Evolutionary conservation across 139 green algal genomes (phyloP).

Genomic region (Diplosphaera chodatii): DNA sequence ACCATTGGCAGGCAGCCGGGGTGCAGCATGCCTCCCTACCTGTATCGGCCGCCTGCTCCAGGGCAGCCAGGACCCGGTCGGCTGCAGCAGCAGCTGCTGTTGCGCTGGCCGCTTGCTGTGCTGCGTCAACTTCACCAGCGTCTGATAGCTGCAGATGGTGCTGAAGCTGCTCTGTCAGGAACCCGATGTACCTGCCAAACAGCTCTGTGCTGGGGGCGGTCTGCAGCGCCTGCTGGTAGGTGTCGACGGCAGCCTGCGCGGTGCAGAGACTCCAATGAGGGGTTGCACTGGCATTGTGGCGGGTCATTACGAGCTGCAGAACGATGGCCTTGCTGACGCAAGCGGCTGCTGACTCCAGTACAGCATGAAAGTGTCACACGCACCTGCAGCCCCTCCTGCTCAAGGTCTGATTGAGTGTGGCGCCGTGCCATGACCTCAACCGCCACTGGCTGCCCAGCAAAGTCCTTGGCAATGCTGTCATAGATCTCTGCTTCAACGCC

Average conservation of each 20-base stretch:
- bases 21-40: no score
- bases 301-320: no score
- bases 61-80: constrained; percentile 8
- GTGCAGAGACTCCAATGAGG: background rate
- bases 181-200: constrained; percentile 26
- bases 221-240: constrained; percentile 31
- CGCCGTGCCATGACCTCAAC: constrained; percentile 51
- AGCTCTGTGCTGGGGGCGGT: constrained; percentile 16
- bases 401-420: background rate
- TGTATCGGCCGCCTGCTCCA: constrained; percentile 4
- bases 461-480: constrained; percentile 40
- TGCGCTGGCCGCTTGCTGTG: background rate
- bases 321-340: no score
- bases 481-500: constrained; percentile 28
- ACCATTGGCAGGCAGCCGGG: no score
- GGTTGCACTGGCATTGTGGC: no score
- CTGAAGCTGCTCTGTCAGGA: constrained; percentile 29
- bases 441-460: constrained; percentile 32
- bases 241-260: background rate
- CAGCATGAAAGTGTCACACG: no score
- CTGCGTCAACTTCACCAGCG: background rate
- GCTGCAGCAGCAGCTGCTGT: background rate
- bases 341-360: no score
- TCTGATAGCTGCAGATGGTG: background rate
- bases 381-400: no score